Evolutionary conservation across 164 flowering plant species (phyloP).

Genomic region (Vitis rupestris): DNA sequence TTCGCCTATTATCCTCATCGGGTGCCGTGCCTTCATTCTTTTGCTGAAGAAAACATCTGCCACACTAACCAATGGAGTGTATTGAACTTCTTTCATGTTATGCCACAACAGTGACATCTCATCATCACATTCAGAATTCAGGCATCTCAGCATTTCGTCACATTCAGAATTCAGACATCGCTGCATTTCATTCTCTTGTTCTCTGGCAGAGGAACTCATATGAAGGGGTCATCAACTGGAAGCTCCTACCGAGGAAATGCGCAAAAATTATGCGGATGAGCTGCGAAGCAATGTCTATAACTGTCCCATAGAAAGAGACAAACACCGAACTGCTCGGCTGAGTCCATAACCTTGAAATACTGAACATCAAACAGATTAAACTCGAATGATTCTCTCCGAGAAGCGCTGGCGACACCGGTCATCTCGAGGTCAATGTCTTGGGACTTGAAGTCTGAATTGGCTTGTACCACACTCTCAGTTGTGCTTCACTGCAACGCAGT

Average conservation of each 20-base stretch:
- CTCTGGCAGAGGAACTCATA: conserved; percentile 87
- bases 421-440: conserved; percentile 70
- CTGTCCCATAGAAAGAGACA: conserved; percentile 91
- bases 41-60: conserved; percentile 76
- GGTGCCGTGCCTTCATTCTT: conserved; percentile 47
- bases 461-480: no score
- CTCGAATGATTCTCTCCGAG: conserved; percentile 82
- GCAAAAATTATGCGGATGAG: conserved; percentile 92
- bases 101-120: conserved; percentile 23
- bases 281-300: conserved; percentile 43
- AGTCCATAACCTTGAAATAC: conserved; percentile 85
- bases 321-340: conserved; percentile 96
- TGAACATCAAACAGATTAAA: conserved; percentile 71
- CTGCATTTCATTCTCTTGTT: conserved; percentile 44
- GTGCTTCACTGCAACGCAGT: no score
- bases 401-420: conserved; percentile 89
- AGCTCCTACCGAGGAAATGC: conserved; percentile 84
- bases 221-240: conserved; percentile 36
- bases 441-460: no score
- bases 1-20: no score
- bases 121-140: conserved; percentile 32
- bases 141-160: conserved; percentile 45
- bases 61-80: conserved; percentile 40
- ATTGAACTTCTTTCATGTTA: conserved; percentile 26
- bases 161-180: no score